Conservation (phyloP, 768 basidiomycete species). For the Leucogyrophana mollusca region DNA sequence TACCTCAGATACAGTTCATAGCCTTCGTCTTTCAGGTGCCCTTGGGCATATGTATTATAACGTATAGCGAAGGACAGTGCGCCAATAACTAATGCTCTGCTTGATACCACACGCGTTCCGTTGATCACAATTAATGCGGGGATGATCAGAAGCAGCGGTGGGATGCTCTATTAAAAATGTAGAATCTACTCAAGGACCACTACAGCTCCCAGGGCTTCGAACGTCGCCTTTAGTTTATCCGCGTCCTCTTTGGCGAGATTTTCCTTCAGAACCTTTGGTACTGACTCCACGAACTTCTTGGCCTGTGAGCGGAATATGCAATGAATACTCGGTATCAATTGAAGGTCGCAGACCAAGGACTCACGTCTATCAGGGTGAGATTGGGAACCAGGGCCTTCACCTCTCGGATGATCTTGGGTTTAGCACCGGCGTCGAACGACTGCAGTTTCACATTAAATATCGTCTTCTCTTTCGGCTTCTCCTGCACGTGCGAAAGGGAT, state of each 20-base stretch:
- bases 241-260: conserved; percentile 95
- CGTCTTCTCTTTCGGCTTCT: conserved; percentile 98
- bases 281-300: conserved; percentile 97
- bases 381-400: conserved; percentile 95
- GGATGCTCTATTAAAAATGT: conserved; percentile 10
- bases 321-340: conserved; percentile 3
- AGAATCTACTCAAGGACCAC: conserved; percentile 72
- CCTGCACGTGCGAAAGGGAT: conserved; percentile 39
- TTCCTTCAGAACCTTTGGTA: conserved; percentile 93
- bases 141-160: conserved; percentile 7
- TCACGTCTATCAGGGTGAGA: conserved; percentile 94
- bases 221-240: conserved; percentile 91
- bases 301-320: conserved; percentile 52
- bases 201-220: conserved; percentile 86
- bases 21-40: conserved; percentile 13
- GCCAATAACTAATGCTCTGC: conserved; percentile 14
- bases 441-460: conserved; percentile 94
- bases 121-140: not conserved
- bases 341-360: conserved; percentile 27
- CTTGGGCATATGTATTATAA: conserved; percentile 24
- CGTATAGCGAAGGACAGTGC: conserved; percentile 14
- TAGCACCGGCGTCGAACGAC: conserved; percentile 87
- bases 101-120: conserved; percentile 10
- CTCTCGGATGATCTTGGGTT: conserved; percentile 97
- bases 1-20: conserved; percentile 3